Base-by-base conservation (phyloP, 805 yeast species). In the Kurtzmaniella cleridarum region DNA sequence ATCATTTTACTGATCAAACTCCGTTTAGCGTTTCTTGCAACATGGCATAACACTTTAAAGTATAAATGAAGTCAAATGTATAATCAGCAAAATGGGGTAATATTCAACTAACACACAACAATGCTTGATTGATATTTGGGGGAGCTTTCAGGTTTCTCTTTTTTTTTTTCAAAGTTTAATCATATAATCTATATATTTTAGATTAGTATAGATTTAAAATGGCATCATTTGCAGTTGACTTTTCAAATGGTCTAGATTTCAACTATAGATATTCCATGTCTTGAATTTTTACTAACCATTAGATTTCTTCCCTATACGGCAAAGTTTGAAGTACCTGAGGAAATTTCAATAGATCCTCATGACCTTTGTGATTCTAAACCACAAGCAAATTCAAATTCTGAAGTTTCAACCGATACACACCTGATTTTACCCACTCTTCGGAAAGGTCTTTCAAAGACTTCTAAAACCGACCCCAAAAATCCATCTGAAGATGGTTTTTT, bases 271-370 rank as follows among this genome's bases (percentile, higher is more conserved):
- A n/a, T n/a, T n/a, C n/a, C n/a, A n/a, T n/a, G n/a, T n/a, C n/a
- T n/a, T n/a, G n/a, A n/a, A n/a, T n/a, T 39, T 35, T 36, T 41
- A 53, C 54, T 51, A 48, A 40, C 45, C 14, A 28, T 11, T 42
- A 76, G 84, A 35, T 82, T 83, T 49, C 64, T 84, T 34, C 93
- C 93, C 2, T 79, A 79, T 51, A 80, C 88, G 3, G 88, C 83
- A n/a, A 85, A 82, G 46, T 76, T 76, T 46, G 78, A 76, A 45
- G 72, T 76, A 5, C 42, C 54, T 9, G 49, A 47, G 18, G 38
- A 14, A 30, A 40, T 11, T 23, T 35, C 32, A 14, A 31, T 15
- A 34, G 39, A 33, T 24, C 13, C 48, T 33, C 20, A 42, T 32
- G 12, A 20, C 24, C 5, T 20, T 20, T 20, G 24, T 20, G 24